Evolutionary conservation across 345 rosid genomes (phyloP), one percentile per base, ranked within the genome.

Genomic region (Salix exigua): DNA sequence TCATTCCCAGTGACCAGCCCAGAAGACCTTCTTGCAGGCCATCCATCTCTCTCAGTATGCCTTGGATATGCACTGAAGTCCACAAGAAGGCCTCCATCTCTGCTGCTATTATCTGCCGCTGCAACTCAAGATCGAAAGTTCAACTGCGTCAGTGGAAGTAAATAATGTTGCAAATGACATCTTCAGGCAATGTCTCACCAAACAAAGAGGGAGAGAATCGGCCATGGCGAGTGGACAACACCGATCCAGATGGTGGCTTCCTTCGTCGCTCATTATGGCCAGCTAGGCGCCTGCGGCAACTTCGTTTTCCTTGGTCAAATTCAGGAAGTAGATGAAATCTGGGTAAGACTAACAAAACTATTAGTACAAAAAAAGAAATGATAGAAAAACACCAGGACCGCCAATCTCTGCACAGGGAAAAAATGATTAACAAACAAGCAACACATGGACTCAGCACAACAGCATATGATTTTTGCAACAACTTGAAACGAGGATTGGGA

Each of bases 251-350:
- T 23, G 92, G 91, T 14, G 95, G 98, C 86, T 96, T 96, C 88
- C 99, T 91, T 5, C 98, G 83, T 14, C 99, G 94, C 82, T 92
- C 99, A 25, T 96, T 96, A 75, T 96, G 99, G 18, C 97, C 97
- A 19, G 98, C 98, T 28, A 96, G 87, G 81, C 97, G 91, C 78
- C 97, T 90, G 33, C 99, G 95, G 72, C 99, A 96, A 74, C 99
- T 96, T 58, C 99, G 82, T 76, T 96, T 96, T 67, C 90, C 97
- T 86, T 92, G 89, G 87, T 96, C 99, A 81, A 96, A 96, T 79
- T 94, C 99, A 17, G 91, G 77, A 74, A 96, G 98, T 82, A 78
- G 95, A 81, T 96, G 99, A 88, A 96, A 96, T 85, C 99, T 96
- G 81, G 28, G 42, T 38, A 63, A 28, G 21, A 71, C 2, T 37